Evolutionary conservation across 176 grass and related monocot species (phyloP).

Genomic region (Phragmites australis): DNA sequence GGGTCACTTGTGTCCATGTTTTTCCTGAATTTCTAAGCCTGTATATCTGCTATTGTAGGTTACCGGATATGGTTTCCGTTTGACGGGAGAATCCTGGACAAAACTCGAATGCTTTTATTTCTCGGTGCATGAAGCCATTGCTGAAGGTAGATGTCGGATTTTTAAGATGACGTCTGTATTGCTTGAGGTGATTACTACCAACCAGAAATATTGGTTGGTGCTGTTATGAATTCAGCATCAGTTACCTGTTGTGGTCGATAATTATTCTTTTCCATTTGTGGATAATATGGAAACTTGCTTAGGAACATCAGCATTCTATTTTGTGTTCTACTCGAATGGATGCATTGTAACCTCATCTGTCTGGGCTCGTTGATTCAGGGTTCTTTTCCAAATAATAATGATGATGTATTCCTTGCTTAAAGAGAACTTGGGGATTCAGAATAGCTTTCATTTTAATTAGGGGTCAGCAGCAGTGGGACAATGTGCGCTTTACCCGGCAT

Average conservation of each 20-base stretch:
- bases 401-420: conserved; percentile 27
- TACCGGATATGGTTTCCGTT: conserved; percentile 28
- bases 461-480: not conserved
- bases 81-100: not conserved
- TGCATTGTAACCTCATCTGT: conserved; percentile 26
- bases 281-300: conserved; percentile 36
- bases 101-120: not conserved
- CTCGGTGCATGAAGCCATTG: conserved; percentile 19
- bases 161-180: conserved; percentile 31
- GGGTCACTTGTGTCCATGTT: conserved; percentile 7
- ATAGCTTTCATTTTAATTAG: conserved; percentile 39
- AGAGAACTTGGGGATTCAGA: conserved; percentile 29
- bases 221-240: conserved; percentile 25
- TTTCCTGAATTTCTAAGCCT: not conserved
- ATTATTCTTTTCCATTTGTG: conserved; percentile 24
- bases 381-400: conserved; percentile 37
- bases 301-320: conserved; percentile 13
- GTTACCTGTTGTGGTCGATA: conserved; percentile 14
- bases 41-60: conserved; percentile 42
- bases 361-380: conserved; percentile 38
- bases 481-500: not conserved
- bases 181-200: conserved; percentile 45
- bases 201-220: conserved; percentile 43
- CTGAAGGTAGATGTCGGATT: conserved; percentile 30
- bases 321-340: conserved; percentile 19